Evolutionary conservation across 495 filamentous ascomycete genomes (phyloP).

Genomic region (Pseudoneurospora amorphoporcata): DNA sequence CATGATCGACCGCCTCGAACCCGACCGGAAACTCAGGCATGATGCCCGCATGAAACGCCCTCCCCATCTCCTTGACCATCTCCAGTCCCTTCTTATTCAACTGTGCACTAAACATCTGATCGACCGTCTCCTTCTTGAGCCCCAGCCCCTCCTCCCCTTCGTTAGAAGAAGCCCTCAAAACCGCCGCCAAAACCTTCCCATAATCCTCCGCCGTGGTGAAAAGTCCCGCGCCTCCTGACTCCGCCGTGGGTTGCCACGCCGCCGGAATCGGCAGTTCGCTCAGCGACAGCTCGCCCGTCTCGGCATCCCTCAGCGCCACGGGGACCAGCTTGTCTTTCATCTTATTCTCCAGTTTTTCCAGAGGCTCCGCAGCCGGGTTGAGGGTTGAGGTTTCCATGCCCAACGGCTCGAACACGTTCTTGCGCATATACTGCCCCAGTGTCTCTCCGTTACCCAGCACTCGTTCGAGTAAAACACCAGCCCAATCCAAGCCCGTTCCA

Average conservation of each 20-base stretch:
- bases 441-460: slow-evolving; percentile 5
- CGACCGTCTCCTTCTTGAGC: slow-evolving; percentile 24
- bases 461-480: slow-evolving; percentile 17
- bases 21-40: slow-evolving; percentile 12
- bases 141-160: slow-evolving; percentile 2
- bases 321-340: not conserved
- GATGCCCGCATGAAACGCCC: slow-evolving; percentile 1
- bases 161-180: slow-evolving; percentile 22
- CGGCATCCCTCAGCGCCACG: not conserved
- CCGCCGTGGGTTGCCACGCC: slow-evolving; percentile 8
- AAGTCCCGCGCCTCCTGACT: slow-evolving; percentile 43
- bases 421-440: slow-evolving; percentile 16
- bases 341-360: not conserved
- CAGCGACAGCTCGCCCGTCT: slow-evolving; percentile 2
- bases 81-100: slow-evolving; percentile 22
- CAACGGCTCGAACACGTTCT: slow-evolving; percentile 13
- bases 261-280: slow-evolving; percentile 1
- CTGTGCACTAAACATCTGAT: slow-evolving; percentile 44
- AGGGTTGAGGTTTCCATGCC: slow-evolving; percentile 16
- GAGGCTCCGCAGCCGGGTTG: not conserved
- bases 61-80: slow-evolving; percentile 6
- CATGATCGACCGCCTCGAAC: slow-evolving; percentile 10
- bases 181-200: slow-evolving; percentile 37
- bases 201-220: slow-evolving; percentile 38
- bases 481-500: slow-evolving; percentile 23